Evolutionary conservation across 768 basidiomycete genomes (phyloP).

Genomic region (Jaapia argillacea): DNA sequence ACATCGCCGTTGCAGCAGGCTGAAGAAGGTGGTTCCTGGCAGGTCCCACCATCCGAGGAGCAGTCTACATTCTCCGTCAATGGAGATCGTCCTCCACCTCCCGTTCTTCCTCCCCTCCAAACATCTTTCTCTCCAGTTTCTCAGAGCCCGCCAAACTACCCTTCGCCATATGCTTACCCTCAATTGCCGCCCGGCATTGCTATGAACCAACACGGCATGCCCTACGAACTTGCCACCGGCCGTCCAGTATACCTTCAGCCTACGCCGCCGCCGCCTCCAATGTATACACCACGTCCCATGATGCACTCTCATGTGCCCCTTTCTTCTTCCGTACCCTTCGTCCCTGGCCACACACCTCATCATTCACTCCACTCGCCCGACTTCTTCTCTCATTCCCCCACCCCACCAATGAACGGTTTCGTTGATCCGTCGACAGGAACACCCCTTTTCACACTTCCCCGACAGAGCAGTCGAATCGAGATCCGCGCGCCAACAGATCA

Average conservation of each 20-base stretch:
- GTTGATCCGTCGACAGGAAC: constrained; percentile 56
- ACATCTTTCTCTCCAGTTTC: constrained; percentile 30
- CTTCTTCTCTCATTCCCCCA: constrained; percentile 47
- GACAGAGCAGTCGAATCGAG: constrained; percentile 61
- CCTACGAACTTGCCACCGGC: constrained; percentile 78
- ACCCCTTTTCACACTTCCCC: constrained; percentile 67
- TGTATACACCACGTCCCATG: constrained; percentile 62
- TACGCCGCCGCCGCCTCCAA: constrained; percentile 23
- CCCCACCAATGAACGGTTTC: constrained; percentile 53
- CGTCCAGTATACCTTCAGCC: constrained; percentile 64
- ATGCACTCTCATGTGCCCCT: constrained; percentile 41
- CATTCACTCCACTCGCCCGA: constrained; percentile 40
- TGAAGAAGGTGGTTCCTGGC: neutral
- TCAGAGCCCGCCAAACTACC: constrained; percentile 46
- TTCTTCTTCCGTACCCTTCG: constrained; percentile 38
- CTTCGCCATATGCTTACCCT: constrained; percentile 57
- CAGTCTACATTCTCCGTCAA: constrained; percentile 5
- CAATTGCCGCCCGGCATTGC: constrained; percentile 61
- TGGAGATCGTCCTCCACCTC: constrained; percentile 20
- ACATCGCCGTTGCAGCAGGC: neutral
- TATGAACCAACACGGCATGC: constrained; percentile 63
- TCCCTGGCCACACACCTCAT: constrained; percentile 56
- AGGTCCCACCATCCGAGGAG: constrained; percentile 4
- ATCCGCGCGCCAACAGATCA: constrained; percentile 52
- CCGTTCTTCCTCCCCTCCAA: constrained; percentile 32